Evolutionary conservation across 2,329 filamentous ascomycete species (phyloP).

Genomic region (Fusarium liriodendri): DNA sequence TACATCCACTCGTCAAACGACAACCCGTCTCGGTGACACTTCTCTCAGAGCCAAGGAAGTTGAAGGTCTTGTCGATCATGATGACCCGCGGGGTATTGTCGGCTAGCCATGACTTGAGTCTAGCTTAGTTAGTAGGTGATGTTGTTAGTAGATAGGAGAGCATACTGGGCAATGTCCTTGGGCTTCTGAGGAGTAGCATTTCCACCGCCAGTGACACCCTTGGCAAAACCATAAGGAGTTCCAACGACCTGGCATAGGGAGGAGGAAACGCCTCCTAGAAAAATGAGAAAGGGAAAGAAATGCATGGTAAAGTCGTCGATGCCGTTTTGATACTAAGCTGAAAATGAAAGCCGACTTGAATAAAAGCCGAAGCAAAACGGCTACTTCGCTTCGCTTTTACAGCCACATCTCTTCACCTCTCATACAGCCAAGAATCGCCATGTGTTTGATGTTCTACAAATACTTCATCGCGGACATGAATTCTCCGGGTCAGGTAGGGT

Average conservation of each 20-base stretch:
- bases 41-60: conserved; percentile 40
- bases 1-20: conserved; percentile 24
- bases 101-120: background rate
- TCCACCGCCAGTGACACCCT: background rate
- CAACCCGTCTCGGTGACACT: conserved; percentile 33
- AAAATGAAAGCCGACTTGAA: background rate
- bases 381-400: background rate
- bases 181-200: background rate
- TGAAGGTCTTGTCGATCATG: conserved; percentile 47
- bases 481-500: background rate
- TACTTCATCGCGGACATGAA: background rate
- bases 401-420: background rate
- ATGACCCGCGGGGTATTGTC: conserved; percentile 45
- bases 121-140: background rate
- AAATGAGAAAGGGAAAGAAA: background rate
- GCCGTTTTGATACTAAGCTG: background rate
- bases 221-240: background rate
- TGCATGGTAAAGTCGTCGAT: background rate
- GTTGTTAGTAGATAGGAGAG: background rate
- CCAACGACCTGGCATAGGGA: background rate
- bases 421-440: background rate
- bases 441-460: background rate
- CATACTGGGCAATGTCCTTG: background rate
- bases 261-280: background rate
- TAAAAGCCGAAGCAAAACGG: background rate